phyloP scores from a whole-genome alignment of 306 rosid genomes.

The Glycyrrhiza uralensis region DNA sequence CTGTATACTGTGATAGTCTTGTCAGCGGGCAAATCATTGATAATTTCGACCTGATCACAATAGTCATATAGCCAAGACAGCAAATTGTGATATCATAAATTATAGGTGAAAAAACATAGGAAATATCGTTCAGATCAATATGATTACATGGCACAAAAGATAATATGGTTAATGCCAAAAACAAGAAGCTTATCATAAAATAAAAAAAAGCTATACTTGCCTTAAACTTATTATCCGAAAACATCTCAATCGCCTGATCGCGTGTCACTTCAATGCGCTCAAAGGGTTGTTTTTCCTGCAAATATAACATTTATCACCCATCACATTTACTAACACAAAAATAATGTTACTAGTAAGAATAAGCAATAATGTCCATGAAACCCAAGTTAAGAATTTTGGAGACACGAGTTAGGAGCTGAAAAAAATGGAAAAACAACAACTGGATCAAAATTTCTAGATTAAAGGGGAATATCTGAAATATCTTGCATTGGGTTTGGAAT shows the following conservation, averaged over 20 bases:
- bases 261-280: conserved; percentile 92
- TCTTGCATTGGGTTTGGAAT: neutral
- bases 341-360: neutral
- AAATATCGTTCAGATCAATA: neutral
- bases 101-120: conserved; percentile 12
- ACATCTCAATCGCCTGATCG: conserved; percentile 82
- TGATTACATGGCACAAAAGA: neutral
- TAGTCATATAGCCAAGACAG: neutral
- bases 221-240: conserved; percentile 84
- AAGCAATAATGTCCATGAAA: neutral
- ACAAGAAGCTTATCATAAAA: neutral
- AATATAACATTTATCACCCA: neutral
- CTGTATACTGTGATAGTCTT: conserved; percentile 93
- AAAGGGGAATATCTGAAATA: neutral
- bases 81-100: neutral
- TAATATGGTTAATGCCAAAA: neutral
- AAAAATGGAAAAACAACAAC: conserved; percentile 1
- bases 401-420: neutral
- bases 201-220: conserved; percentile 37
- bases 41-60: conserved; percentile 77
- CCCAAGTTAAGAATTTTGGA: neutral
- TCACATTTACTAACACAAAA: conserved; percentile 16
- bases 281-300: conserved; percentile 87
- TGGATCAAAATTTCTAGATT: neutral
- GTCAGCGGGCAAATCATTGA: conserved; percentile 89